Percentiles rank a stretch among this genome's conserved stretches.
Conservation (phyloP, 202 grass and related monocot species). For the Eragrostis tef region DNA sequence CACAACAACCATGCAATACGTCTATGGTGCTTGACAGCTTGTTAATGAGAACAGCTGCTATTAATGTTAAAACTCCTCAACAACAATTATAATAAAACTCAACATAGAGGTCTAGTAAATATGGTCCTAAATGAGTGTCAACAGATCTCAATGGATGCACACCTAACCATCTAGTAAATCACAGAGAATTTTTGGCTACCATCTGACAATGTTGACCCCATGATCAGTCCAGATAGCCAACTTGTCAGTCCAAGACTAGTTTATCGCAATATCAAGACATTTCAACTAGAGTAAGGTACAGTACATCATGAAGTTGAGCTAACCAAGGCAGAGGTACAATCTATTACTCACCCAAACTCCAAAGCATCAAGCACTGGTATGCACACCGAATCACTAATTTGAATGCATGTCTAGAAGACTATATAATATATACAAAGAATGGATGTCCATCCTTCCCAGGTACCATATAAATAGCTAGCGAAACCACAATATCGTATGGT, state of each 20-base stretch:
- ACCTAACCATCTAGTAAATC: not conserved
- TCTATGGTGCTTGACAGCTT: not conserved
- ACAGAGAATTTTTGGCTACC: conserved; percentile 14
- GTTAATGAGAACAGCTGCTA: not conserved
- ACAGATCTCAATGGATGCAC: conserved; percentile 33
- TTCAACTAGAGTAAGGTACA: conserved; percentile 20
- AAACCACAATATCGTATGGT: not conserved
- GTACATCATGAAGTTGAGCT: conserved; percentile 6
- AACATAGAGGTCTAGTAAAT: not conserved
- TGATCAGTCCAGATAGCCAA: conserved; percentile 23
- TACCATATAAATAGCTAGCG: conserved; percentile 2
- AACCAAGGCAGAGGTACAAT: conserved; percentile 13
- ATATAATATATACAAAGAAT: not conserved
- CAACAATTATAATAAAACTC: not conserved
- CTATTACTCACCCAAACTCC: conserved; percentile 15
- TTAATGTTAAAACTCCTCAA: conserved; percentile 13
- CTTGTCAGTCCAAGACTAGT: not conserved
- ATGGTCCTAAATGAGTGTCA: conserved; percentile 10
- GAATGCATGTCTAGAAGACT: not conserved
- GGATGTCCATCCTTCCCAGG: not conserved
- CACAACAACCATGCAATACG: conserved; percentile 4
- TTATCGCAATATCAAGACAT: conserved; percentile 6
- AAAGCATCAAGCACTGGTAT: conserved; percentile 32
- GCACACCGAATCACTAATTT: conserved; percentile 25
- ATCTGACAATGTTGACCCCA: conserved; percentile 21